A percentile compares a stretch with the other conserved stretches of the same genome.
Conservation (phyloP, 2,329 filamentous ascomycete genomes). For the Colletotrichum chrysophilum region DNA sequence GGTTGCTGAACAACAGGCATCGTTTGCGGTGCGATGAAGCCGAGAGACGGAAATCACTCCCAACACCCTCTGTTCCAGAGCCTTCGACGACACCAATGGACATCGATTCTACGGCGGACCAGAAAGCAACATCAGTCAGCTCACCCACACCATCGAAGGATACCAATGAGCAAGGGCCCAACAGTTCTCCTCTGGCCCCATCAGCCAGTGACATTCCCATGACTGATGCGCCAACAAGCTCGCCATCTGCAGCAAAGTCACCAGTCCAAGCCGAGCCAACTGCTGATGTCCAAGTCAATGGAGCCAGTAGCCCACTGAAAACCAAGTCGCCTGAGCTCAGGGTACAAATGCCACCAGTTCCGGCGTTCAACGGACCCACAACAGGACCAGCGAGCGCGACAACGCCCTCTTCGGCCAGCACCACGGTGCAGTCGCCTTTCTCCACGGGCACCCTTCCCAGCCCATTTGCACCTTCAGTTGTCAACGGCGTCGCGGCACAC, state of each 20-base stretch:
- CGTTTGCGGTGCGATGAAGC: slow-evolving; percentile 46
- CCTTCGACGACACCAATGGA: slow-evolving; percentile 42
- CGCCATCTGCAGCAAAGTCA: slow-evolving; percentile 26
- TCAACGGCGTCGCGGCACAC: slow-evolving; percentile 50
- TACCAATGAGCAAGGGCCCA: slow-evolving; percentile 12
- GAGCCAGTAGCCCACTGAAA: slow-evolving; percentile 14
- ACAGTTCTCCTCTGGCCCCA: background rate
- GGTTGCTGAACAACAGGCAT: slow-evolving; percentile 55
- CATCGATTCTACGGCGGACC: slow-evolving; percentile 40
- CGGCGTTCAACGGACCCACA: slow-evolving; percentile 49
- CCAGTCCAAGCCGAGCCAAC: background rate
- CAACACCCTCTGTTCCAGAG: slow-evolving; percentile 30
- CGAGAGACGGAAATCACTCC: slow-evolving; percentile 33
- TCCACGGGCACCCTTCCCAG: slow-evolving; percentile 42
- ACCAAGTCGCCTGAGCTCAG: slow-evolving; percentile 45
- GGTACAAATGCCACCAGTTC: slow-evolving; percentile 63
- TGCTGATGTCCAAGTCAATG: slow-evolving; percentile 14
- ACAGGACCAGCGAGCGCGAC: slow-evolving; percentile 38
- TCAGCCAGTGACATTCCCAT: slow-evolving; percentile 28
- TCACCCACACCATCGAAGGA: slow-evolving; percentile 18
- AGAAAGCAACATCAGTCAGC: slow-evolving; percentile 24
- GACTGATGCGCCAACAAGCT: slow-evolving; percentile 34
- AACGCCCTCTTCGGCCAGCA: slow-evolving; percentile 53
- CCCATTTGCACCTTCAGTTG: slow-evolving; percentile 45
- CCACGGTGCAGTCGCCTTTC: slow-evolving; percentile 56